phyloP scores from a whole-genome alignment of 768 basidiomycete genomes.

The Termitomyces sp. region DNA sequence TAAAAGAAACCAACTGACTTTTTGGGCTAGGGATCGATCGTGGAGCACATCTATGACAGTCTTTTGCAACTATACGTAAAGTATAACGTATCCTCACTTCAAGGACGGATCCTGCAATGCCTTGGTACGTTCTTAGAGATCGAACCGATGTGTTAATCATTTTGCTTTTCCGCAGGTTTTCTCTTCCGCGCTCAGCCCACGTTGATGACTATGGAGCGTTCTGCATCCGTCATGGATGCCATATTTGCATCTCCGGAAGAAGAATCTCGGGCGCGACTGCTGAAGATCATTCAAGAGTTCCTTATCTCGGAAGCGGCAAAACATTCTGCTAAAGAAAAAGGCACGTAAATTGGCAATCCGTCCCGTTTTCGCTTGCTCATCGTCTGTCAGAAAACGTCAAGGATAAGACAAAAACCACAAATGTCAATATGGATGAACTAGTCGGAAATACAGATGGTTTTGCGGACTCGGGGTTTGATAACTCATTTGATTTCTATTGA shows the following conservation, averaged over 20 bases:
- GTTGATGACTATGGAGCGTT: slow-evolving; percentile 79
- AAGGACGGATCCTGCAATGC: slow-evolving; percentile 78
- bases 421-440: slow-evolving; percentile 88
- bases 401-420: slow-evolving; percentile 36
- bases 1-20: not conserved
- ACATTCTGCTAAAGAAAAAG: slow-evolving; percentile 69
- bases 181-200: slow-evolving; percentile 90
- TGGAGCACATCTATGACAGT: slow-evolving; percentile 77
- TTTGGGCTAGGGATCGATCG: slow-evolving; percentile 54
- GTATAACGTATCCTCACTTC: slow-evolving; percentile 52
- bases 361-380: not conserved
- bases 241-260: slow-evolving; percentile 77
- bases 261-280: slow-evolving; percentile 66
- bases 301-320: slow-evolving; percentile 80
- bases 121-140: slow-evolving; percentile 53
- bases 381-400: slow-evolving; percentile 35
- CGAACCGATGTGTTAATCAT: not conserved
- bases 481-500: not conserved
- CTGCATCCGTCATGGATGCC: slow-evolving; percentile 83
- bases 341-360: slow-evolving; percentile 24
- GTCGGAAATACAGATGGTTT: slow-evolving; percentile 95
- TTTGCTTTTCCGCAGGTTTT: slow-evolving; percentile 53
- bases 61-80: slow-evolving; percentile 74
- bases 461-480: slow-evolving; percentile 88
- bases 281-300: slow-evolving; percentile 92